phyloP scores from a whole-genome alignment of 345 rosid genomes.

The Euclidium syriacum region DNA sequence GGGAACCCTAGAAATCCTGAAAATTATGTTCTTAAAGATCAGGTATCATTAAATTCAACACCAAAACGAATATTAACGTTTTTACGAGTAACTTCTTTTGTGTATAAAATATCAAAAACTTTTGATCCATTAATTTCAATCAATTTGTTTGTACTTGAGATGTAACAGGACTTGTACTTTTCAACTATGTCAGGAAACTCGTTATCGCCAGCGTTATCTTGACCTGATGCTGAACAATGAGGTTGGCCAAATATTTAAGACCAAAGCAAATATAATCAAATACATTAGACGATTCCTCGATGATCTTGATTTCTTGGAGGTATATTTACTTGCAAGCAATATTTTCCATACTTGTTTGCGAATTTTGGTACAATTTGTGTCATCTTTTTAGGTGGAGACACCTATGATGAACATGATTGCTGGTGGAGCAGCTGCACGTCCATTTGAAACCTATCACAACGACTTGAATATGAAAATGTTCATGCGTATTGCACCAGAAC shows the following conservation, averaged over 20 bases:
- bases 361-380: too few relatives aligned
- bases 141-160: too few relatives aligned
- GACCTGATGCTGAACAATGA: constrained; percentile 82
- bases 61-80: too few relatives aligned
- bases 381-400: too few relatives aligned
- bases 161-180: too few relatives aligned
- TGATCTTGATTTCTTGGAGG: constrained; percentile 69
- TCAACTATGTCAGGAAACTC: constrained; percentile 79
- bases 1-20: constrained; percentile 82
- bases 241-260: constrained; percentile 67
- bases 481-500: constrained; percentile 98
- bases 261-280: constrained; percentile 55
- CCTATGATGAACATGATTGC: constrained; percentile 99
- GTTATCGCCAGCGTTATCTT: constrained; percentile 87
- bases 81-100: too few relatives aligned
- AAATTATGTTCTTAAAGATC: constrained; percentile 75
- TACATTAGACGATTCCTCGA: constrained; percentile 71
- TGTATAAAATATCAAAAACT: too few relatives aligned
- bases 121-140: too few relatives aligned
- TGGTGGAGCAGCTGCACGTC: constrained; percentile 98
- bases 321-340: too few relatives aligned
- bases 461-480: constrained; percentile 78
- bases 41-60: constrained; percentile 51
- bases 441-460: constrained; percentile 93
- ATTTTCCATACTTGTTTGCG: too few relatives aligned